phyloP scores from a whole-genome alignment of 257 asterid genomes.

The Handroanthus guayacan region DNA sequence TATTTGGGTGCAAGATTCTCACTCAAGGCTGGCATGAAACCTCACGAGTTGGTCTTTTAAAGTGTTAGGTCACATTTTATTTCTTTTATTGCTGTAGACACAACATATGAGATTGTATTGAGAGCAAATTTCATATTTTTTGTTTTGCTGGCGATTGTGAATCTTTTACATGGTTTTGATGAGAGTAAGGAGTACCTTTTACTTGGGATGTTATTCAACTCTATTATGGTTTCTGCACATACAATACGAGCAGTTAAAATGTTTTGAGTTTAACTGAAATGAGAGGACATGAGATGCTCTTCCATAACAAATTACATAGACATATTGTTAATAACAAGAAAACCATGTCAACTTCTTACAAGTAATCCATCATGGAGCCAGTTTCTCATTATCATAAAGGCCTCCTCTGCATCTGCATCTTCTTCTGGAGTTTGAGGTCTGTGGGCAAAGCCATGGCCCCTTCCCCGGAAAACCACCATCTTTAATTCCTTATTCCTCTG shows the following conservation, averaged over 20 bases:
- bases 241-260: neutral
- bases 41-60: conserved; percentile 68
- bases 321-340: neutral
- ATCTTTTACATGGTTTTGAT: conserved; percentile 17
- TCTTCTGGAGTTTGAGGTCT: conserved; percentile 77
- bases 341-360: conserved; percentile 41
- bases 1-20: conserved; percentile 77
- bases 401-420: conserved; percentile 84
- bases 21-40: conserved; percentile 67
- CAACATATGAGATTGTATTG: neutral
- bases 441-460: conserved; percentile 79
- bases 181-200: neutral
- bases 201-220: neutral
- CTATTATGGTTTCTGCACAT: neutral
- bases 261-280: neutral
- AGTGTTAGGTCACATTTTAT: conserved; percentile 23
- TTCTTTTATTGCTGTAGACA: neutral
- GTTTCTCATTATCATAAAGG: conserved; percentile 66
- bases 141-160: conserved; percentile 19
- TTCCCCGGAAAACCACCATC: conserved; percentile 52
- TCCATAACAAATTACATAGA: too few relatives aligned
- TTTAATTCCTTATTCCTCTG: conserved; percentile 47
- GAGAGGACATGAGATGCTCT: neutral
- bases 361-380: conserved; percentile 71
- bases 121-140: conserved; percentile 3